phyloP scores from a whole-genome alignment of 495 filamentous ascomycete species.

The Talaromyces stipitatus region DNA sequence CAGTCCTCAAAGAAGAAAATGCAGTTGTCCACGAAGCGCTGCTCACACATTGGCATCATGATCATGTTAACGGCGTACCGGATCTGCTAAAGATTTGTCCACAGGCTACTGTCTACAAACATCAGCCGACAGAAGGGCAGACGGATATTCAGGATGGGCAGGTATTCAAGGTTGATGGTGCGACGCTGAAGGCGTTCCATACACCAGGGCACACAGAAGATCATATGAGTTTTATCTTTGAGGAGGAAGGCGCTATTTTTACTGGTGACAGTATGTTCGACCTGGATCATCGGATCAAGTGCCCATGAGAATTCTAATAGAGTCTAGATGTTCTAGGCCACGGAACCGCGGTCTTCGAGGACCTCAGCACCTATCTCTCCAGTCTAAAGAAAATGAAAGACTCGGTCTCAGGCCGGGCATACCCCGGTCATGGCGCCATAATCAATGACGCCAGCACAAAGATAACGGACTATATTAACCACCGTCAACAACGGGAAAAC shows the following conservation, averaged over 20 bases:
- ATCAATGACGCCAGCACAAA: constrained; percentile 57
- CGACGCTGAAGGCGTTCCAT: constrained; percentile 63
- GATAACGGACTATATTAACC: constrained; percentile 73
- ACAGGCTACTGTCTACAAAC: constrained; percentile 43
- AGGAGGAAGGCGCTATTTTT: constrained; percentile 79
- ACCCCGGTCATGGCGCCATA: constrained; percentile 81
- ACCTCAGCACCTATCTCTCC: constrained; percentile 63
- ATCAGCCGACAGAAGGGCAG: constrained; percentile 32
- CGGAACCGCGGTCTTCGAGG: constrained; percentile 88
- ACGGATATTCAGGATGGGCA: constrained; percentile 60
- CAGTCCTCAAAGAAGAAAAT: constrained; percentile 56
- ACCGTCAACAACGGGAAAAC: constrained; percentile 70
- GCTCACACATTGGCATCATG: constrained; percentile 85
- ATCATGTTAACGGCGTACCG: constrained; percentile 69
- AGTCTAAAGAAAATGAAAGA: constrained; percentile 64
- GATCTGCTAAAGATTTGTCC: constrained; percentile 60
- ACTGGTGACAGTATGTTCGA: constrained; percentile 67
- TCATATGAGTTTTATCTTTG: constrained; percentile 66
- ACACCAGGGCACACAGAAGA: constrained; percentile 84
- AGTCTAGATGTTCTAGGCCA: constrained; percentile 71
- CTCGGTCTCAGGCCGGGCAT: constrained; percentile 60
- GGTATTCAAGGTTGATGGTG: constrained; percentile 65
- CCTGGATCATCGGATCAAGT: neutral
- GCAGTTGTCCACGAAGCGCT: constrained; percentile 57
- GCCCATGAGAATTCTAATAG: neutral